These are phyloP conservation scores for Herpomyces periplanetae DNA, from an alignment of 2,329 filamentous ascomycete species.

Conservation along the genomic window DNA sequence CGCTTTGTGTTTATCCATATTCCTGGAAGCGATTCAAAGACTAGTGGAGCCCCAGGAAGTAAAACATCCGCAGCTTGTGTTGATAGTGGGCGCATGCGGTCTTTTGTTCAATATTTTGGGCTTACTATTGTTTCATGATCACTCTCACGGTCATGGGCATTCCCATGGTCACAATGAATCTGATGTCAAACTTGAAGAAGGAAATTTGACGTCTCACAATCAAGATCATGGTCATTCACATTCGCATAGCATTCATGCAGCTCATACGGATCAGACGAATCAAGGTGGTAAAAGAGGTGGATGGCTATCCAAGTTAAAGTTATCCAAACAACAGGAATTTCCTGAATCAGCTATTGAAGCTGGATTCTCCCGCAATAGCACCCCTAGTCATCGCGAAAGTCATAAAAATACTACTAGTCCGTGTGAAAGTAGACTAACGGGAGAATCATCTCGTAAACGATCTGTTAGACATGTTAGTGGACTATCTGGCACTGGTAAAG, in stretches of 20 bases:
- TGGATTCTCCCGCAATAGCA: too few relatives aligned
- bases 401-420: too few relatives aligned
- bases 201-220: conserved; percentile 10
- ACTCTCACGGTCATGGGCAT: conserved; percentile 32
- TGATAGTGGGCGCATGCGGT: conserved; percentile 55
- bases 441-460: too few relatives aligned
- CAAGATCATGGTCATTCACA: conserved; percentile 13
- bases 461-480: too few relatives aligned
- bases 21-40: conserved; percentile 68
- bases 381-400: too few relatives aligned
- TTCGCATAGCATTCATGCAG: conserved; percentile 11
- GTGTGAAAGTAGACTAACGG: too few relatives aligned
- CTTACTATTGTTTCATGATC: conserved; percentile 63
- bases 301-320: too few relatives aligned
- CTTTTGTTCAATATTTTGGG: conserved; percentile 60
- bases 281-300: too few relatives aligned
- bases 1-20: conserved; percentile 74
- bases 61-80: conserved; percentile 41
- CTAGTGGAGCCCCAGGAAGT: conserved; percentile 72
- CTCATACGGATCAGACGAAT: conserved; percentile 12
- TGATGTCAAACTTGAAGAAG: conserved; percentile 2
- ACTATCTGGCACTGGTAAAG: too few relatives aligned
- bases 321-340: too few relatives aligned
- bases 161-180: conserved; percentile 7
- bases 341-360: too few relatives aligned